Evolutionary conservation across 2,329 filamentous ascomycete species (phyloP).

Genomic region (Alternaria infectoria): DNA sequence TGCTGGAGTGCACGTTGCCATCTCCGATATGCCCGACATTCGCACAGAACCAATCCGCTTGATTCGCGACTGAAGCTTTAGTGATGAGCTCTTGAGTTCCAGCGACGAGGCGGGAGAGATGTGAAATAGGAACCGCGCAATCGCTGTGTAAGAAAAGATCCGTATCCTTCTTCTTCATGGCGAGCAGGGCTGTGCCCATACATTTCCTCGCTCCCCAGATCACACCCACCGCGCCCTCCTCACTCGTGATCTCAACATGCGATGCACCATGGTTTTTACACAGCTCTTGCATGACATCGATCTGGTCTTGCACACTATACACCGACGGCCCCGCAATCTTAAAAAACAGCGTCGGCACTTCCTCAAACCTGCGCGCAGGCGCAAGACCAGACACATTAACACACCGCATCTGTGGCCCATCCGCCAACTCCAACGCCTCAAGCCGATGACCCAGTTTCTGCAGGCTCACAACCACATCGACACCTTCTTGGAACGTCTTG

Average conservation of each 20-base stretch:
- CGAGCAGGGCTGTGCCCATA: conserved; percentile 73
- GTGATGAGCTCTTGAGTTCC: conserved; percentile 71
- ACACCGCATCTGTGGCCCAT: conserved; percentile 81
- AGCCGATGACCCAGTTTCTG: conserved; percentile 81
- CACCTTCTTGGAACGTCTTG: conserved; percentile 69
- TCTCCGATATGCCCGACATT: conserved; percentile 78
- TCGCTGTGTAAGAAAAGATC: conserved; percentile 73
- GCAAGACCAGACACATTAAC: conserved; percentile 67
- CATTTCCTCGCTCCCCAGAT: conserved; percentile 78
- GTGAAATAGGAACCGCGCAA: conserved; percentile 76
- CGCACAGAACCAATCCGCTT: conserved; percentile 35
- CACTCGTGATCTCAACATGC: conserved; percentile 69
- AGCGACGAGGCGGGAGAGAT: conserved; percentile 74
- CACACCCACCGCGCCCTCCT: conserved; percentile 65
- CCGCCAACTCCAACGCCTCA: conserved; percentile 85
- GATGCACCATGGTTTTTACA: conserved; percentile 63
- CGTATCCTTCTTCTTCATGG: conserved; percentile 48
- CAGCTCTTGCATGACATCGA: conserved; percentile 66
- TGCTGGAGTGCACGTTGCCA: conserved; percentile 51
- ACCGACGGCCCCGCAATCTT: conserved; percentile 70
- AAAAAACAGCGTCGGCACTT: conserved; percentile 73
- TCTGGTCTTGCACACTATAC: conserved; percentile 74
- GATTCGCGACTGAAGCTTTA: conserved; percentile 25
- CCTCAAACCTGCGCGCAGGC: conserved; percentile 63
- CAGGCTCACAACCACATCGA: conserved; percentile 74